These are phyloP conservation scores for Hyaloscypha finlandica DNA, from an alignment of 495 filamentous ascomycete species.

Conservation along the genomic window DNA sequence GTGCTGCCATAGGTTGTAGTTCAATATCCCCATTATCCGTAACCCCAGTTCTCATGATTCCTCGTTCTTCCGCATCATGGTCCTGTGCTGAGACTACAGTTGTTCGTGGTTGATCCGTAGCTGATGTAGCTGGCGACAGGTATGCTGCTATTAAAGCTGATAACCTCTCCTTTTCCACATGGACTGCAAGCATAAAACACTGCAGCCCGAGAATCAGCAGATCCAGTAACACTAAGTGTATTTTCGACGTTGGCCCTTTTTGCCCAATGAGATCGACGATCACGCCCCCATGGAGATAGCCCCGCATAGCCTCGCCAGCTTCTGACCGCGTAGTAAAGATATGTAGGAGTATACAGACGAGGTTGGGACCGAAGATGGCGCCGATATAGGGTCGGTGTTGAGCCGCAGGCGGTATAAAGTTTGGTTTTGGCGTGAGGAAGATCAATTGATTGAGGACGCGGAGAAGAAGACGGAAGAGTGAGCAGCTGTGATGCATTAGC, in stretches of 20 bases:
- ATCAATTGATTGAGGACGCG: slow-evolving; percentile 72
- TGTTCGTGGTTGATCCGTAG: slow-evolving; percentile 29
- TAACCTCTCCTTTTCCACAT: slow-evolving; percentile 66
- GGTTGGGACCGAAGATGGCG: slow-evolving; percentile 68
- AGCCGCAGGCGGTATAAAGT: slow-evolving; percentile 57
- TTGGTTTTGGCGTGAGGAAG: slow-evolving; percentile 77
- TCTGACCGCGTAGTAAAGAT: slow-evolving; percentile 59
- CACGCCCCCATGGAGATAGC: slow-evolving; percentile 82
- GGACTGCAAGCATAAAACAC: slow-evolving; percentile 71
- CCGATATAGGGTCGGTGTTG: slow-evolving; percentile 68
- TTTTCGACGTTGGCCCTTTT: slow-evolving; percentile 67
- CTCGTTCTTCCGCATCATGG: slow-evolving; percentile 81
- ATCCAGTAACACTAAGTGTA: slow-evolving; percentile 66
- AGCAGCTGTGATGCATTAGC: slow-evolving; percentile 58
- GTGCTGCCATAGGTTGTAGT: slow-evolving; percentile 42
- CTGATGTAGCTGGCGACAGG: slow-evolving; percentile 26
- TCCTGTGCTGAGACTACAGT: slow-evolving; percentile 53
- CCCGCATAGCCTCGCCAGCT: slow-evolving; percentile 73
- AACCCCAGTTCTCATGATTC: slow-evolving; percentile 55
- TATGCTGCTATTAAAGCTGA: slow-evolving; percentile 26
- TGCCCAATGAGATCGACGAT: slow-evolving; percentile 89
- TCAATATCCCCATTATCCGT: slow-evolving; percentile 51
- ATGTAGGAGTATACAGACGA: slow-evolving; percentile 75
- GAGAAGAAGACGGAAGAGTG: slow-evolving; percentile 68
- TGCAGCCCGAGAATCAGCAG: slow-evolving; percentile 65